Percentiles rank a stretch among this genome's conserved stretches.
Evolutionary conservation across 2,329 filamentous ascomycete genomes (phyloP).

Genomic region (Fusarium camptoceras): DNA sequence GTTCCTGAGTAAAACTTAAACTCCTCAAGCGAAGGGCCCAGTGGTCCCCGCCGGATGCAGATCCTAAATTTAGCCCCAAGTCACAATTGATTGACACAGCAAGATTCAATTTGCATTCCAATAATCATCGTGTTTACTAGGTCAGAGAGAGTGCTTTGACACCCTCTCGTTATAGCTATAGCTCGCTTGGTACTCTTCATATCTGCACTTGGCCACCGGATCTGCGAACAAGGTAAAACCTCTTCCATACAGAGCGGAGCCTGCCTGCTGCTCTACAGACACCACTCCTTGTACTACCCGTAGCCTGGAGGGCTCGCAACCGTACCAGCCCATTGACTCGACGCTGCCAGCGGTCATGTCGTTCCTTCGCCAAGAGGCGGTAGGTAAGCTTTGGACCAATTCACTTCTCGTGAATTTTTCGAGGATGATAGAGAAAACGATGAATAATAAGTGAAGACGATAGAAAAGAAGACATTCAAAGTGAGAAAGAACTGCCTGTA

Average conservation of each 20-base stretch:
- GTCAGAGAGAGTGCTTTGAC: constrained; percentile 26
- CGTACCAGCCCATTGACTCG: constrained; percentile 12
- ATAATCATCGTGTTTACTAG: constrained; percentile 45
- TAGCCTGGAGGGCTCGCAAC: constrained; percentile 11
- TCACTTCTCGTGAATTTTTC: constrained; percentile 21
- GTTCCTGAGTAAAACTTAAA: constrained; percentile 30
- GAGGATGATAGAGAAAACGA: constrained; percentile 40
- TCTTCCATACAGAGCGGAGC: constrained; percentile 20
- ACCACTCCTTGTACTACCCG: constrained; percentile 14
- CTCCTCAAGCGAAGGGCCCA: constrained; percentile 2
- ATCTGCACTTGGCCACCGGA: constrained; percentile 34
- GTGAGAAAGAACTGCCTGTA: constrained; percentile 45
- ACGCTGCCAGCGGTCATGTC: constrained; percentile 21
- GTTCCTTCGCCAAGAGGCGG: constrained; percentile 12
- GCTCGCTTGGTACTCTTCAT: constrained; percentile 32
- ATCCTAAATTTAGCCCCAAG: constrained; percentile 19
- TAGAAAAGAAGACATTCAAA: constrained; percentile 45
- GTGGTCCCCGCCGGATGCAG: constrained; percentile 1
- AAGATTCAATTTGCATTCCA: constrained; percentile 39
- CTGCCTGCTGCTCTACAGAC: constrained; percentile 13
- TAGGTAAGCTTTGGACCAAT: constrained; percentile 15
- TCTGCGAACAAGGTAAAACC: constrained; percentile 22
- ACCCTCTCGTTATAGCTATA: constrained; percentile 36
- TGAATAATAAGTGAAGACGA: constrained; percentile 45
- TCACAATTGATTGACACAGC: neutral